A percentile compares a stretch with the other conserved stretches of the same genome.
phyloP scores from a whole-genome alignment of 805 yeast species.

The Candida pseudofarinosa region DNA sequence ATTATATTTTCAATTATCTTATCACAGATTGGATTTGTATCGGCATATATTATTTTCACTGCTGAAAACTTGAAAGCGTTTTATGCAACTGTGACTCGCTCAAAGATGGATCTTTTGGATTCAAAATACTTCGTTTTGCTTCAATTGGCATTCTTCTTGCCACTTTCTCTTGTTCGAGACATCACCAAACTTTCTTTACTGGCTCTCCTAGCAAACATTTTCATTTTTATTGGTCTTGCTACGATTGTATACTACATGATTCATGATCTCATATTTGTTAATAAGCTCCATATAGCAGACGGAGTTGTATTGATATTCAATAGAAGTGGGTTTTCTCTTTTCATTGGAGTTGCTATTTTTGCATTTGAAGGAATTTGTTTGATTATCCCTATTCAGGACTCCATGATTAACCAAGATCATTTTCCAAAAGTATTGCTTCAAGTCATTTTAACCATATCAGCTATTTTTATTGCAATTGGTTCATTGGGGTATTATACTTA shows the following conservation, averaged over 20 bases:
- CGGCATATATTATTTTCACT: slow-evolving; percentile 77
- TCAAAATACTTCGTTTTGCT: slow-evolving; percentile 44
- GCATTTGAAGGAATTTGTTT: slow-evolving; percentile 88
- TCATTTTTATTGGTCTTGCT: slow-evolving; percentile 61
- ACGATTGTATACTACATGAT: slow-evolving; percentile 59
- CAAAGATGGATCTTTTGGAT: slow-evolving; percentile 35
- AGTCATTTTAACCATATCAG: slow-evolving; percentile 61
- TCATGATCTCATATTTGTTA: slow-evolving; percentile 35
- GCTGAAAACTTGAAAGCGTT: slow-evolving; percentile 70
- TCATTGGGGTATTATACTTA: slow-evolving; percentile 66
- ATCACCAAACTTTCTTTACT: slow-evolving; percentile 70
- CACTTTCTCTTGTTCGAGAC: slow-evolving; percentile 69
- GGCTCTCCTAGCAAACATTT: slow-evolving; percentile 67
- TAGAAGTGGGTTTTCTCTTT: slow-evolving; percentile 57
- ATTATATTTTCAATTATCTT: slow-evolving; percentile 62
- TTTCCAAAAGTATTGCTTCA: slow-evolving; percentile 61
- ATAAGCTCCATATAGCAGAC: slow-evolving; percentile 42
- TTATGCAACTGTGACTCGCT: slow-evolving; percentile 44
- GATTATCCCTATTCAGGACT: slow-evolving; percentile 76
- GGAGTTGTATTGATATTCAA: slow-evolving; percentile 53
- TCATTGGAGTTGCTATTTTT: slow-evolving; percentile 80
- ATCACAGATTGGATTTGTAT: slow-evolving; percentile 77
- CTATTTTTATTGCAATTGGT: slow-evolving; percentile 61
- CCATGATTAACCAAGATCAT: slow-evolving; percentile 72
- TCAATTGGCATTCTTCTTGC: slow-evolving; percentile 59